Percentiles rank a stretch among this genome's conserved stretches.
Conservation (phyloP, 352 stramenopile species). For the Pythium pyrilobum region DNA sequence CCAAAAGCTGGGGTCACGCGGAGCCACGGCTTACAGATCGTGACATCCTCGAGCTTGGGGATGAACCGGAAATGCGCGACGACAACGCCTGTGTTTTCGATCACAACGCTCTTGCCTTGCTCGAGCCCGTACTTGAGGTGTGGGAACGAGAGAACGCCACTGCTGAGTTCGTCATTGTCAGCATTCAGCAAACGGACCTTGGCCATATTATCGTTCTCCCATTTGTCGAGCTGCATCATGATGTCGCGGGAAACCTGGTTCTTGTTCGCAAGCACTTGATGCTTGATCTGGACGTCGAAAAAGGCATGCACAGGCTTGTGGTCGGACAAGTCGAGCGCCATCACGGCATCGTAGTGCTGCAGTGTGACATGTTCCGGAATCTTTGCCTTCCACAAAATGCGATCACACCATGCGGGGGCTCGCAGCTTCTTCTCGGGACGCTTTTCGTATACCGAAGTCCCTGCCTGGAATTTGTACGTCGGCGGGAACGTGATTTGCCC, state of each 20-base stretch:
- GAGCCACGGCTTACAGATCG: slow-evolving; percentile 92
- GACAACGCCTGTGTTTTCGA: slow-evolving; percentile 92
- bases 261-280: slow-evolving; percentile 90
- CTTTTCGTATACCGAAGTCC: slow-evolving; percentile 95
- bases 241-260: slow-evolving; percentile 91
- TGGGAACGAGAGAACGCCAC: slow-evolving; percentile 55
- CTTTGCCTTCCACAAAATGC: slow-evolving; percentile 80
- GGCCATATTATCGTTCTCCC: slow-evolving; percentile 95
- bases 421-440: slow-evolving; percentile 98
- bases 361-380: slow-evolving; percentile 43
- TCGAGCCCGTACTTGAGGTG: slow-evolving; percentile 61
- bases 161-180: slow-evolving; percentile 35
- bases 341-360: slow-evolving; percentile 85
- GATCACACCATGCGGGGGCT: slow-evolving; percentile 96
- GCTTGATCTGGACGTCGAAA: slow-evolving; percentile 90
- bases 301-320: slow-evolving; percentile 97
- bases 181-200: slow-evolving; percentile 82
- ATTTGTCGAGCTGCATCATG: slow-evolving; percentile 93
- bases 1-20: slow-evolving; percentile 84
- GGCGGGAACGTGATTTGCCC: slow-evolving; percentile 89
- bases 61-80: slow-evolving; percentile 95
- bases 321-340: slow-evolving; percentile 94
- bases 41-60: slow-evolving; percentile 79
- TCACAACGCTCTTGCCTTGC: slow-evolving; percentile 52
- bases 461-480: slow-evolving; percentile 98